Evolutionary conservation across 1,284 basidiomycete genomes (phyloP).

Genomic region (Xanthoconium separans): DNA sequence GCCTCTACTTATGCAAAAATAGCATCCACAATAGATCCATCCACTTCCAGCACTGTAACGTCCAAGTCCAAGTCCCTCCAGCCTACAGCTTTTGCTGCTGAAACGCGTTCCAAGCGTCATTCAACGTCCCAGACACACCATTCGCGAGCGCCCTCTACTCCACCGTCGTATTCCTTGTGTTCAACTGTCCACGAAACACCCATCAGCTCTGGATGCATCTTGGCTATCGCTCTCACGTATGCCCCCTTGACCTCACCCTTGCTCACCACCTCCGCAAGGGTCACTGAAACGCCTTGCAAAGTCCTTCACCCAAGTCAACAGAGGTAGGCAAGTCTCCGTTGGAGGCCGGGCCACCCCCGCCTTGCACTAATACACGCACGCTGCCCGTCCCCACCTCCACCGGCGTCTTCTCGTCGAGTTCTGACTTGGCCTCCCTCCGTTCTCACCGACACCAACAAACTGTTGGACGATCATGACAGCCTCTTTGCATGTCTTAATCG

Average conservation of each 20-base stretch:
- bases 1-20: too few relatives aligned
- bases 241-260: slow-evolving; percentile 84
- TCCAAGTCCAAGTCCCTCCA: too few relatives aligned
- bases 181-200: slow-evolving; percentile 49
- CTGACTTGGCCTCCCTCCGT: not conserved
- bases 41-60: too few relatives aligned
- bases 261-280: slow-evolving; percentile 84
- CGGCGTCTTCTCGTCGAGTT: slow-evolving; percentile 20
- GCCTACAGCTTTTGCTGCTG: slow-evolving; percentile 39
- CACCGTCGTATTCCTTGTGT: slow-evolving; percentile 73
- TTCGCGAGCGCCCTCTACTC: slow-evolving; percentile 96
- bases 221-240: slow-evolving; percentile 90
- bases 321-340: slow-evolving; percentile 12
- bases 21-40: too few relatives aligned
- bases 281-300: slow-evolving; percentile 80
- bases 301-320: slow-evolving; percentile 74
- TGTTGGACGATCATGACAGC: slow-evolving; percentile 22
- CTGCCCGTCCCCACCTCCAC: slow-evolving; percentile 45
- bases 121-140: slow-evolving; percentile 86
- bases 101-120: slow-evolving; percentile 86
- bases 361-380: slow-evolving; percentile 39
- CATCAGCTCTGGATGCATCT: slow-evolving; percentile 74
- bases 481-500: slow-evolving; percentile 23
- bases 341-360: slow-evolving; percentile 37
- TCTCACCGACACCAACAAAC: slow-evolving; percentile 22